Percentiles rank a stretch among this genome's conserved stretches.
Conservation (phyloP, 2,329 filamentous ascomycete genomes). For the Aspergillus sp. region DNA sequence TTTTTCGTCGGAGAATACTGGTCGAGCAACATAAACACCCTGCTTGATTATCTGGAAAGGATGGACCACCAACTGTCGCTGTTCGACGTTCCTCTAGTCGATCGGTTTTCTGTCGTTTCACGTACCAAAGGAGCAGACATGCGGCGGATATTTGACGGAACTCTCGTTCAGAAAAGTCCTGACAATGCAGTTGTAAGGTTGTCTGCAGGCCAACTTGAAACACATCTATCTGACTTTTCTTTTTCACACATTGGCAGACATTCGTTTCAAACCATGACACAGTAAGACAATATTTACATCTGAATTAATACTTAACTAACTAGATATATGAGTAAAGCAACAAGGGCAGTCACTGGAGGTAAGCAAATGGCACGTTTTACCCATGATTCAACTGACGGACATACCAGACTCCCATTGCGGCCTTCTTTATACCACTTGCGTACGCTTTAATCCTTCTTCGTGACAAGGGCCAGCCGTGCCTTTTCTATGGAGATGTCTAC, state of each 20-base stretch:
- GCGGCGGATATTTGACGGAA: constrained; percentile 61
- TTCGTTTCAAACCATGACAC: constrained; percentile 30
- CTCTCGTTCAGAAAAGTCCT: constrained; percentile 56
- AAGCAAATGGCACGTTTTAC: constrained; percentile 9
- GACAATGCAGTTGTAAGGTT: constrained; percentile 25
- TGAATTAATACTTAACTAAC: neutral
- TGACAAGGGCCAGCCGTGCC: constrained; percentile 61
- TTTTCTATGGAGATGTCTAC: constrained; percentile 72
- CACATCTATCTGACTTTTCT: neutral
- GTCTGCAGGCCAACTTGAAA: neutral
- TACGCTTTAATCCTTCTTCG: constrained; percentile 71
- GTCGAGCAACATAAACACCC: constrained; percentile 57
- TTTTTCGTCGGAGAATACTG: constrained; percentile 72
- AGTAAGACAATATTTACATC: constrained; percentile 10
- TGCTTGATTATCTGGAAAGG: constrained; percentile 57
- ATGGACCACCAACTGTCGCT: constrained; percentile 61
- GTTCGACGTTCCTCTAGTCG: constrained; percentile 68
- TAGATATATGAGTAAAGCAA: constrained; percentile 43
- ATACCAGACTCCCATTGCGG: constrained; percentile 56
- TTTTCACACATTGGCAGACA: constrained; percentile 15
- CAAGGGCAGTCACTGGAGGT: constrained; percentile 62
- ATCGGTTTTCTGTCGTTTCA: constrained; percentile 65
- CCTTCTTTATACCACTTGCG: constrained; percentile 69
- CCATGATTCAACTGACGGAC: neutral
- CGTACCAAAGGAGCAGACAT: constrained; percentile 59